These are phyloP conservation scores for Corynespora cassiicola DNA, from an alignment of 2,329 filamentous ascomycete species.

Conservation along the genomic window DNA sequence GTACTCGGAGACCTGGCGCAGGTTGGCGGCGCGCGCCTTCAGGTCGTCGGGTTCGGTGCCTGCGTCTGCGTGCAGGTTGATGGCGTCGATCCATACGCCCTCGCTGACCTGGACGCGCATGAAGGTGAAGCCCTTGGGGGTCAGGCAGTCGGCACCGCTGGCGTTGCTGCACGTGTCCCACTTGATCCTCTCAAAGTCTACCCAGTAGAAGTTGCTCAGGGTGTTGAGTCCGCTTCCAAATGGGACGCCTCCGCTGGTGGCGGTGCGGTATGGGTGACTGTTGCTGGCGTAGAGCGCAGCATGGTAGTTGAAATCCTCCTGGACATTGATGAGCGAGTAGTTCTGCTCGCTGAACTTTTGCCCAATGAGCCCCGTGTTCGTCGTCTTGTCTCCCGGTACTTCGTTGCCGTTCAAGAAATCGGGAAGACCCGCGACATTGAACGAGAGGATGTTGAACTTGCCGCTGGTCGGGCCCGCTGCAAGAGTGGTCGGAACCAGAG, in stretches of 20 bases:
- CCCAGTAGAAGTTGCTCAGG: slow-evolving; percentile 64
- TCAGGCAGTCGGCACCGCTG: slow-evolving; percentile 66
- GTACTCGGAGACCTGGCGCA: slow-evolving; percentile 65
- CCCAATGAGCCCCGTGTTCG: slow-evolving; percentile 65
- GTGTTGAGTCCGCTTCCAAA: slow-evolving; percentile 71
- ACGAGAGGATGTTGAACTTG: slow-evolving; percentile 60
- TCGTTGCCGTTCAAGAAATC: slow-evolving; percentile 64
- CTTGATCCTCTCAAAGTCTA: slow-evolving; percentile 62
- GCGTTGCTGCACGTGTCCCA: slow-evolving; percentile 65
- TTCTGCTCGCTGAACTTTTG: slow-evolving; percentile 61
- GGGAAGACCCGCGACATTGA: slow-evolving; percentile 69
- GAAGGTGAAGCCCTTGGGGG: slow-evolving; percentile 73
- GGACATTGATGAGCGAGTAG: slow-evolving; percentile 69
- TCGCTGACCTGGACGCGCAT: slow-evolving; percentile 64
- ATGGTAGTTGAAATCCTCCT: slow-evolving; percentile 76
- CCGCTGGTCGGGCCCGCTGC: slow-evolving; percentile 39
- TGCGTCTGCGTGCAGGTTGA: slow-evolving; percentile 73
- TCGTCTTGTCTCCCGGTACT: slow-evolving; percentile 66
- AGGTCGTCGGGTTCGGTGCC: slow-evolving; percentile 61
- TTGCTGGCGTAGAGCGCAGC: slow-evolving; percentile 67
- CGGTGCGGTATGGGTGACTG: slow-evolving; percentile 65
- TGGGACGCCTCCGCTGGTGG: slow-evolving; percentile 69
- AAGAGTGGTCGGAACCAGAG: slow-evolving; percentile 7
- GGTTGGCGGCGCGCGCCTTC: slow-evolving; percentile 63
- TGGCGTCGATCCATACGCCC: slow-evolving; percentile 66